These are phyloP conservation scores for Stentor coeruleus DNA, from an alignment of 73 alveolate species.

Conservation along the genomic window DNA sequence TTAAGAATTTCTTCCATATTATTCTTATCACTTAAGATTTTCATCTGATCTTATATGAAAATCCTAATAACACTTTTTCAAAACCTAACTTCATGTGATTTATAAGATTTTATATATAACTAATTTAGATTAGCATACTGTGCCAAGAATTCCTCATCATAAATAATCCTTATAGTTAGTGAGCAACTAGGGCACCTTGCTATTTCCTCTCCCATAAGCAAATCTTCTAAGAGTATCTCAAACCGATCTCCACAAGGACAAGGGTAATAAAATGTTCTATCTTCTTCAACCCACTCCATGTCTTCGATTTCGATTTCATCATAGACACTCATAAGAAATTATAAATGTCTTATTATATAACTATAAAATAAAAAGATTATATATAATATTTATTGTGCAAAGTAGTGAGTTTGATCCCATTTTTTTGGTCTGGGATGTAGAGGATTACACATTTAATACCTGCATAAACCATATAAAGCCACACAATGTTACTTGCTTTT, in stretches of 20 bases:
- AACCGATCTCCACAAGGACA: slow-evolving; percentile 95
- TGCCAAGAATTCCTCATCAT: slow-evolving; percentile 50
- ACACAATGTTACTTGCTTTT: slow-evolving; percentile 47
- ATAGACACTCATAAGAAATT: slow-evolving; percentile 53
- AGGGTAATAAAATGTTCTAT: slow-evolving; percentile 67
- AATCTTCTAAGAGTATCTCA: slow-evolving; percentile 57
- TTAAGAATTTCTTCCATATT: too few relatives aligned
- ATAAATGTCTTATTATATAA: slow-evolving; percentile 35
- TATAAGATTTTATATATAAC: too few relatives aligned
- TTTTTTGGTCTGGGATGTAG: slow-evolving; percentile 33
- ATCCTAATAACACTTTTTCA: too few relatives aligned
- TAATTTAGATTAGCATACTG: too few relatives aligned
- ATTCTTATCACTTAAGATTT: too few relatives aligned
- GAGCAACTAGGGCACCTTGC: slow-evolving; percentile 90
- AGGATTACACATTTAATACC: slow-evolving; percentile 49
- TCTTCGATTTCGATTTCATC: slow-evolving; percentile 85
- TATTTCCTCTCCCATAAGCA: slow-evolving; percentile 43
- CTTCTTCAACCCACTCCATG: slow-evolving; percentile 66
- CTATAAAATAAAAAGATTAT: too few relatives aligned
- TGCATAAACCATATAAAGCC: slow-evolving; percentile 51
- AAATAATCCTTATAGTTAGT: slow-evolving; percentile 61
- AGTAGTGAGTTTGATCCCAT: slow-evolving; percentile 69
- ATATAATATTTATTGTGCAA: slow-evolving; percentile 50
- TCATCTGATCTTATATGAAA: too few relatives aligned
- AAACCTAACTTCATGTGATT: too few relatives aligned